These are phyloP conservation scores for Candida easanensis DNA, from an alignment of 805 yeast genomes.

Conservation along the genomic window DNA sequence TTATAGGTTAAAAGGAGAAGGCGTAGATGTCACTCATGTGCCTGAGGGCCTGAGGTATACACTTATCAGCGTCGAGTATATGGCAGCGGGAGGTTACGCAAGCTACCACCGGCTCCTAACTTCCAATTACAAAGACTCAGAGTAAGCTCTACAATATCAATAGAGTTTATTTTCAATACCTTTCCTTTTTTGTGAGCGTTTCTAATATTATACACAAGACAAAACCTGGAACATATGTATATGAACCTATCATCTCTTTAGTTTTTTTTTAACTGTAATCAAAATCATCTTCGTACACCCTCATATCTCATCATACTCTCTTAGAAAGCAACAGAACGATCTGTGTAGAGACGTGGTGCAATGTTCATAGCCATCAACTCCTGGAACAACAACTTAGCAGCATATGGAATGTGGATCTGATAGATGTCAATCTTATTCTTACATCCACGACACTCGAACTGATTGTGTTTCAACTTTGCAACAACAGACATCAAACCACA, in stretches of 20 bases:
- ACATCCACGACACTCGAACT: conserved; percentile 97
- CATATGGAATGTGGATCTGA: conserved; percentile 97
- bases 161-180: too few relatives aligned
- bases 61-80: too few relatives aligned
- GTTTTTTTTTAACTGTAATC: not conserved
- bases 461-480: conserved; percentile 95
- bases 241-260: not conserved
- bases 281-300: not conserved
- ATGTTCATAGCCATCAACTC: conserved; percentile 99
- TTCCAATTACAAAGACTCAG: too few relatives aligned
- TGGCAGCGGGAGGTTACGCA: too few relatives aligned
- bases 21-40: too few relatives aligned
- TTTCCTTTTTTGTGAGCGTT: not conserved
- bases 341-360: conserved; percentile 96
- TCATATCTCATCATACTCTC: not conserved
- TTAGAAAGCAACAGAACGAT: conserved; percentile 60
- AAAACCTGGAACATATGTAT: not conserved
- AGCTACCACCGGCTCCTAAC: too few relatives aligned
- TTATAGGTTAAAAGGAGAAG: too few relatives aligned
- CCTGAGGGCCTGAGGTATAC: too few relatives aligned
- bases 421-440: conserved; percentile 97
- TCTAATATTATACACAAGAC: not conserved
- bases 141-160: too few relatives aligned
- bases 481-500: conserved; percentile 98
- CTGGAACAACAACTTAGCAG: conserved; percentile 96